These are phyloP conservation scores for Fagus crenata DNA, from an alignment of 306 rosid species.

Conservation along the genomic window DNA sequence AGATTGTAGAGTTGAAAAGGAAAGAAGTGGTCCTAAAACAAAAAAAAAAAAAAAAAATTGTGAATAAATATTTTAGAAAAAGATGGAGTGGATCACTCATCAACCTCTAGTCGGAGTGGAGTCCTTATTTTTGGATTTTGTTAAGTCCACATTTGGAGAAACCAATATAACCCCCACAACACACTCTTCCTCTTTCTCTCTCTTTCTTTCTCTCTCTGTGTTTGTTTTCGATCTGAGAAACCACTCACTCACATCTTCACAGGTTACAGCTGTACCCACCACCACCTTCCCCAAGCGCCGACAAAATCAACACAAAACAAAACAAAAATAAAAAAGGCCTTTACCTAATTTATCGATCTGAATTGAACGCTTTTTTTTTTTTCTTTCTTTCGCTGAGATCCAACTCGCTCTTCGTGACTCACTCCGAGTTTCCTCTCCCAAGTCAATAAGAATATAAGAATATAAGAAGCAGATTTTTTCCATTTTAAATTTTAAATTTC, in stretches of 20 bases:
- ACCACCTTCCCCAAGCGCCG: neutral
- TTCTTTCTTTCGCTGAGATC: neutral
- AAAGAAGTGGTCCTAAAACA: no score
- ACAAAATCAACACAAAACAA: neutral
- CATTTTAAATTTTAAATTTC: neutral
- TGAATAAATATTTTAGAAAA: no score
- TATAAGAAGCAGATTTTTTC: no score
- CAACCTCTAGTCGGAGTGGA: constrained; percentile 21
- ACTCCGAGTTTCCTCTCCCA: neutral
- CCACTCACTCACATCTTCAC: constrained; percentile 5
- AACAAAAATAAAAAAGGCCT: neutral
- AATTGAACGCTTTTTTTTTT: no score
- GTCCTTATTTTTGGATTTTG: neutral
- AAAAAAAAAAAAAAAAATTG: neutral
- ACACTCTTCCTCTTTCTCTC: no score
- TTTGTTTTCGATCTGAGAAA: constrained; percentile 34
- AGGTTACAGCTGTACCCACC: constrained; percentile 39
- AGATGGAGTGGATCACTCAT: constrained; percentile 18
- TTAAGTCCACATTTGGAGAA: neutral
- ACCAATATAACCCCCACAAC: neutral
- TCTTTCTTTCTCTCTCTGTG: constrained; percentile 1
- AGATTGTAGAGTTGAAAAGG: no score
- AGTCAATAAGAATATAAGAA: no score
- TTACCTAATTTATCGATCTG: neutral
- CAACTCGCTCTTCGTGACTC: neutral